Evolutionary conservation across 768 basidiomycete species (phyloP).

Genomic region (Daedaleopsis nitida): DNA sequence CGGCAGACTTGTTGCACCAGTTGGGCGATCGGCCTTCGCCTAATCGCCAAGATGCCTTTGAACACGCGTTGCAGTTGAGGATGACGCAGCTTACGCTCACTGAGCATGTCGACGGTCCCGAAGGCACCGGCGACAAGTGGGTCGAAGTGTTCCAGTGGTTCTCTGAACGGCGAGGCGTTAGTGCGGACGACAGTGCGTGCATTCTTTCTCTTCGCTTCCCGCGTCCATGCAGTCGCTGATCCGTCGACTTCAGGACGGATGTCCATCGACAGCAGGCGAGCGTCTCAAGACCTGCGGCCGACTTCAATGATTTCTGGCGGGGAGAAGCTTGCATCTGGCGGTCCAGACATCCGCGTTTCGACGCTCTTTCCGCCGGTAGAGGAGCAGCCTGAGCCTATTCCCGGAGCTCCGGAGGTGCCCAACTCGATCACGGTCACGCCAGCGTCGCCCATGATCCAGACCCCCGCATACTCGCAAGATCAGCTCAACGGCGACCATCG

Average conservation of each 20-base stretch:
- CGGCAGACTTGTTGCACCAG: slow-evolving; percentile 43
- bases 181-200: slow-evolving; percentile 35
- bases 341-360: neutral
- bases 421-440: slow-evolving; percentile 62
- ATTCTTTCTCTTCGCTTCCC: slow-evolving; percentile 1
- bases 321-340: slow-evolving; percentile 8
- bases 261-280: slow-evolving; percentile 32
- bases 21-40: slow-evolving; percentile 50
- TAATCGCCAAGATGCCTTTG: slow-evolving; percentile 63
- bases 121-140: slow-evolving; percentile 79
- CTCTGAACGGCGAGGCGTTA: slow-evolving; percentile 56
- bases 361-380: slow-evolving; percentile 10
- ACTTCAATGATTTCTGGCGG: slow-evolving; percentile 27
- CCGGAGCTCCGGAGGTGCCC: slow-evolving; percentile 15
- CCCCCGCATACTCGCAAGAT: slow-evolving; percentile 8
- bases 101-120: slow-evolving; percentile 84
- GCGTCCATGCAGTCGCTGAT: too few species aligned
- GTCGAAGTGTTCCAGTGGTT: slow-evolving; percentile 87
- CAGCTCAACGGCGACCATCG: slow-evolving; percentile 6
- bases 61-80: slow-evolving; percentile 78
- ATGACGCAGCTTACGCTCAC: slow-evolving; percentile 83
- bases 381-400: slow-evolving; percentile 13
- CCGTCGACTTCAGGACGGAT: slow-evolving; percentile 22
- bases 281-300: slow-evolving; percentile 32
- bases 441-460: slow-evolving; percentile 50